A percentile compares a stretch with the other conserved stretches of the same genome.
Evolutionary conservation across 2,329 filamentous ascomycete genomes (phyloP).

Genomic region (Aspergillus tanneri): DNA sequence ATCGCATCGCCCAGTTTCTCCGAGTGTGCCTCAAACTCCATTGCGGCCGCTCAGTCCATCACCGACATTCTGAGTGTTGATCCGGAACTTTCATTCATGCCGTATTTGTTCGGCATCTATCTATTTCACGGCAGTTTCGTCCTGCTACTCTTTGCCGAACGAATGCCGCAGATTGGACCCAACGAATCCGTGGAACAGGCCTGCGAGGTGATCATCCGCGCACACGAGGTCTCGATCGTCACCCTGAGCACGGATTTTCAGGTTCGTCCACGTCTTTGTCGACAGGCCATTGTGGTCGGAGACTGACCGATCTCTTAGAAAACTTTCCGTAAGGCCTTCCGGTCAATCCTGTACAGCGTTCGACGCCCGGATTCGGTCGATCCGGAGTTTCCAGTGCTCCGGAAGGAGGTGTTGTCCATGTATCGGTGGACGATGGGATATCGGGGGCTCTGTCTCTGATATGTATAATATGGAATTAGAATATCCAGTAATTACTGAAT

Average conservation of each 20-base stretch:
- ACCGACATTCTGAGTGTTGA: slow-evolving; percentile 50
- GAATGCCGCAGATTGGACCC: slow-evolving; percentile 49
- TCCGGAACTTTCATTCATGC: slow-evolving; percentile 54
- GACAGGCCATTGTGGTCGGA: background rate
- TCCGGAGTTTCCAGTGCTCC: slow-evolving; percentile 47
- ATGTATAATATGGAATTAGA: too few species aligned
- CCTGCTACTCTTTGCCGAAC: slow-evolving; percentile 51
- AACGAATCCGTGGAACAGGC: slow-evolving; percentile 50
- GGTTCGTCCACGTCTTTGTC: slow-evolving; percentile 28
- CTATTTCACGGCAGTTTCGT: slow-evolving; percentile 54
- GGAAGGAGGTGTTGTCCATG: slow-evolving; percentile 52
- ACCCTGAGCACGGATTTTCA: slow-evolving; percentile 54
- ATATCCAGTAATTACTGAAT: too few species aligned
- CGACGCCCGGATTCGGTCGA: slow-evolving; percentile 36
- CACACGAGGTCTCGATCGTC: slow-evolving; percentile 53
- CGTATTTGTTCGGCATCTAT: slow-evolving; percentile 55
- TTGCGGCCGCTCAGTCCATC: slow-evolving; percentile 49
- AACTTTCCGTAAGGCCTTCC: slow-evolving; percentile 56
- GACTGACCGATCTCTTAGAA: slow-evolving; percentile 36
- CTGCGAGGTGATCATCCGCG: slow-evolving; percentile 52
- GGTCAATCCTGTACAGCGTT: slow-evolving; percentile 51
- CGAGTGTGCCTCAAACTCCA: slow-evolving; percentile 49
- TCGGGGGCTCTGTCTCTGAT: background rate
- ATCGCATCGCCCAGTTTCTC: slow-evolving; percentile 49
- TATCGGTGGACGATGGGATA: slow-evolving; percentile 50